These are phyloP conservation scores for Leccinum holopus DNA, from an alignment of 1,284 basidiomycete genomes.

Conservation along the genomic window DNA sequence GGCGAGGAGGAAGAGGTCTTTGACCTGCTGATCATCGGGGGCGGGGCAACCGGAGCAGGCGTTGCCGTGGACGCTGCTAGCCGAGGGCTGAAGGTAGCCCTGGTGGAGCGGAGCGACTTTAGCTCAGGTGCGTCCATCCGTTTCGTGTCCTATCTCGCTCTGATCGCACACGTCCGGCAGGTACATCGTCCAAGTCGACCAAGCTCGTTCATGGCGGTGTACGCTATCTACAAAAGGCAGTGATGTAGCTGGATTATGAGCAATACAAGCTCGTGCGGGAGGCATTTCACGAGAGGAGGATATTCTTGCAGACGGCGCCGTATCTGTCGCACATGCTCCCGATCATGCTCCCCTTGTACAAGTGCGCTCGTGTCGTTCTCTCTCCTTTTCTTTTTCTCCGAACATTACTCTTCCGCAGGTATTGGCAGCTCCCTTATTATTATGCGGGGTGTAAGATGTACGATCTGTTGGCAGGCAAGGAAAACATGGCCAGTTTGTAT, in stretches of 20 bases:
- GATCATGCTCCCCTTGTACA: conserved; percentile 93
- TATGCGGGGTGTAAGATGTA: conserved; percentile 97
- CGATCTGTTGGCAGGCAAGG: conserved; percentile 91
- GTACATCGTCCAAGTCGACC: conserved; percentile 95
- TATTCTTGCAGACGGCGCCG: conserved; percentile 95
- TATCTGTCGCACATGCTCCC: conserved; percentile 92
- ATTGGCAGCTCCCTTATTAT: conserved; percentile 98
- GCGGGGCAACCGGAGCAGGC: conserved; percentile 94
- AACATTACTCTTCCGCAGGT: conserved; percentile 45
- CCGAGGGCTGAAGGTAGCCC: conserved; percentile 87
- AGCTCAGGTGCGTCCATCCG: conserved; percentile 60
- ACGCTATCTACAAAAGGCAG: conserved; percentile 94
- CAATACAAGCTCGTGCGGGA: conserved; percentile 97
- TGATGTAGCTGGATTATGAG: conserved; percentile 95
- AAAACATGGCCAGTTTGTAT: conserved; percentile 97
- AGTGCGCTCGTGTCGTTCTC: conserved; percentile 40
- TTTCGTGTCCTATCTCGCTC: not conserved
- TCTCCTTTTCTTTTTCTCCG: not conserved
- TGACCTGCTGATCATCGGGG: conserved; percentile 86
- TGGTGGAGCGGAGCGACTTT: conserved; percentile 95
- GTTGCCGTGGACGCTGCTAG: conserved; percentile 93
- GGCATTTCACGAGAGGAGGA: conserved; percentile 89
- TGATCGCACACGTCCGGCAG: conserved; percentile 62
- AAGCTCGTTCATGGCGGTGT: conserved; percentile 99
- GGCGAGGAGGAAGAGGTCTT: conserved; percentile 50